These are phyloP conservation scores for Adansonia digitata DNA, from an alignment of 345 rosid species.

Conservation along the genomic window DNA sequence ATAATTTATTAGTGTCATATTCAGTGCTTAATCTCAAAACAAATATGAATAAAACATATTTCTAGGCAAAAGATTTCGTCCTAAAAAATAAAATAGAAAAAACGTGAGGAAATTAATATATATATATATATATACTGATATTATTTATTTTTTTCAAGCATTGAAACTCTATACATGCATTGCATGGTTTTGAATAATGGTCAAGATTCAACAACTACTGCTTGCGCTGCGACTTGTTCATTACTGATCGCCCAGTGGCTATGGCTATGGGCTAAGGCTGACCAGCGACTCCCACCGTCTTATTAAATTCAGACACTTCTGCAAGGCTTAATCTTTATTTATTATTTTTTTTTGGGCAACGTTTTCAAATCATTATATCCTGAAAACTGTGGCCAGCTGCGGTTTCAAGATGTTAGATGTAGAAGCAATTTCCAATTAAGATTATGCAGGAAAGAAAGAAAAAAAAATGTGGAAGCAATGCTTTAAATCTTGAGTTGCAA, in stretches of 20 bases:
- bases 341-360: too few species aligned
- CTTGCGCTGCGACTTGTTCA: neutral
- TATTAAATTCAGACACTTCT: neutral
- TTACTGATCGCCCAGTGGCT: neutral
- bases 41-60: neutral
- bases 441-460: neutral
- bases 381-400: neutral
- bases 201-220: neutral
- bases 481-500: neutral
- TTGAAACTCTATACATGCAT: neutral
- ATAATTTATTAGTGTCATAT: too few species aligned
- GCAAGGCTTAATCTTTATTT: neutral
- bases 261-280: neutral
- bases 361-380: too few species aligned
- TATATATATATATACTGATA: too few species aligned
- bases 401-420: neutral
- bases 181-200: neutral
- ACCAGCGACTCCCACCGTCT: neutral
- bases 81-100: neutral
- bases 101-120: neutral
- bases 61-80: too few species aligned
- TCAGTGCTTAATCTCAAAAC: neutral
- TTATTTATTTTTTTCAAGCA: neutral
- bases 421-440: neutral
- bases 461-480: neutral